Percentiles rank a stretch among this genome's conserved stretches.
phyloP scores from a whole-genome alignment of 2,329 filamentous ascomycete genomes.

The Phialocephala subalpina region DNA sequence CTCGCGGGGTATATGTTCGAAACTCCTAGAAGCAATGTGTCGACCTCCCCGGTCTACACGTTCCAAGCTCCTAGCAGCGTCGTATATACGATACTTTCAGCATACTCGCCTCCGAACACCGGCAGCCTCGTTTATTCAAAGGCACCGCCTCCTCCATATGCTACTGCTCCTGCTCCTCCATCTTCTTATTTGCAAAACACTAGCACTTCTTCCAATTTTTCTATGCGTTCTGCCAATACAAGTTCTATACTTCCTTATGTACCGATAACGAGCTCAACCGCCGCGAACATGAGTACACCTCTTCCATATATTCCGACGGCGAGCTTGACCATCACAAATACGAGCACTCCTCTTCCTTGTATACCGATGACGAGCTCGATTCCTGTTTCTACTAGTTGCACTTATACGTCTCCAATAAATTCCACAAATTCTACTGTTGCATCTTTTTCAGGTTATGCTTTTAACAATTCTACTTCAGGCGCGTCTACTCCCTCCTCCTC shows the following conservation, averaged over 20 bases:
- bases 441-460: constrained; percentile 27
- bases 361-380: constrained; percentile 1
- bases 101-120: neutral
- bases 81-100: constrained; percentile 6
- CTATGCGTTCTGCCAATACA: neutral
- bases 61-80: constrained; percentile 3
- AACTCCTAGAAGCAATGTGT: constrained; percentile 1
- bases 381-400: constrained; percentile 22
- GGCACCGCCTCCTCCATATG: neutral
- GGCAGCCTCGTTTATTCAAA: neutral
- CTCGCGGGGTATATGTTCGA: constrained; percentile 3
- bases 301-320: neutral
- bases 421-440: constrained; percentile 24
- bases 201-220: neutral
- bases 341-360: neutral
- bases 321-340: neutral
- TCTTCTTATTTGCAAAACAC: constrained; percentile 1
- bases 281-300: neutral
- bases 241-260: constrained; percentile 8
- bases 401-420: constrained; percentile 17
- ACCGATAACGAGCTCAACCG: neutral
- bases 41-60: neutral
- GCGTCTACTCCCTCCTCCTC: constrained; percentile 28
- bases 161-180: neutral
- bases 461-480: constrained; percentile 33